These are phyloP conservation scores for Dioscorea alata DNA, from an alignment of 106 monocot species.

Conservation along the genomic window DNA sequence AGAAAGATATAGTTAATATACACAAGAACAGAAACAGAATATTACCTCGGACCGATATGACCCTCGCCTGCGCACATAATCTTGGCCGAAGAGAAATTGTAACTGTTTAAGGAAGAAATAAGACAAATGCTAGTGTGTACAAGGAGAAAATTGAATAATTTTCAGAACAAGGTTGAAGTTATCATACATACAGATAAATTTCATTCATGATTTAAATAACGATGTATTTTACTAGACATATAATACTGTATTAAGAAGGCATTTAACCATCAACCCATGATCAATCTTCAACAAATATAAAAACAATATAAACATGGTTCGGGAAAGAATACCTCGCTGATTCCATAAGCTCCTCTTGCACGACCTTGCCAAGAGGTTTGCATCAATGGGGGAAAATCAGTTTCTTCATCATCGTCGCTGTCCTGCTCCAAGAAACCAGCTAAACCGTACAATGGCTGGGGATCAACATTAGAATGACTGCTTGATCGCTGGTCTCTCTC, in stretches of 20 bases:
- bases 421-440: conserved; percentile 22
- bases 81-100: no score
- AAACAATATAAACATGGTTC: background rate
- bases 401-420: conserved; percentile 14
- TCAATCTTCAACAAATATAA: background rate
- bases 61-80: no score
- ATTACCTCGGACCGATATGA: background rate
- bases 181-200: no score
- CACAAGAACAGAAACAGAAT: background rate
- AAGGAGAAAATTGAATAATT: background rate
- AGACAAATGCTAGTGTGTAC: background rate
- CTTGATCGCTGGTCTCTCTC: conserved; percentile 14
- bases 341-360: conserved; percentile 36
- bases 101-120: background rate
- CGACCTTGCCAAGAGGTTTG: conserved; percentile 20
- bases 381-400: conserved; percentile 16
- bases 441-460: conserved; percentile 16
- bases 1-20: background rate
- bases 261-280: background rate
- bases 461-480: conserved; percentile 19
- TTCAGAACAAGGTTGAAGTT: background rate
- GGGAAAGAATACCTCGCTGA: conserved; percentile 42
- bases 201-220: background rate
- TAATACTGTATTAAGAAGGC: background rate
- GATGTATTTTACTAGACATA: background rate